Evolutionary conservation across 2,329 filamentous ascomycete species (phyloP).

Genomic region (Verticillium nonalfalfae): DNA sequence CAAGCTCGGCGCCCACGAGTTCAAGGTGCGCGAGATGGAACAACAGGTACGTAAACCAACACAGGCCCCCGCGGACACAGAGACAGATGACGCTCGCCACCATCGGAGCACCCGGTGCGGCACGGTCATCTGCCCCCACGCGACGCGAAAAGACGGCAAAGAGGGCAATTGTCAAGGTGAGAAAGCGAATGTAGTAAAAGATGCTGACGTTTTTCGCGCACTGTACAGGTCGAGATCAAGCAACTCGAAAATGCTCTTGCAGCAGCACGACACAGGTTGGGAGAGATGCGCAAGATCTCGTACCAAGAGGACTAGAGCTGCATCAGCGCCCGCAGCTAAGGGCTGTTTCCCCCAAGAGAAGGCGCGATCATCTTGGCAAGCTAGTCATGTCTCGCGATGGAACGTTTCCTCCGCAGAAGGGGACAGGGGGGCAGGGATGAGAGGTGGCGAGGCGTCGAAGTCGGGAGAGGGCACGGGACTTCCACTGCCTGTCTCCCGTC

Average conservation of each 20-base stretch:
- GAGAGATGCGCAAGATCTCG: constrained; percentile 97
- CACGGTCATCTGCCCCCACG: background rate
- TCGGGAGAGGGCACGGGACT: background rate
- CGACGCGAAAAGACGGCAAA: too few relatives aligned
- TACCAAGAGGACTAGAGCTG: constrained; percentile 69
- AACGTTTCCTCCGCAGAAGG: background rate
- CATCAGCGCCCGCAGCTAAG: background rate
- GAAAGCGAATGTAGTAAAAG: constrained; percentile 10
- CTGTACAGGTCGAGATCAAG: constrained; percentile 83
- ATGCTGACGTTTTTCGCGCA: background rate
- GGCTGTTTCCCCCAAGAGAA: background rate
- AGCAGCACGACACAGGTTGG: constrained; percentile 72
- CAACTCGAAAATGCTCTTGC: constrained; percentile 85
- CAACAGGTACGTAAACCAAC: constrained; percentile 70
- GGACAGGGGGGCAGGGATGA: background rate
- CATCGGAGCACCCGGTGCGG: background rate
- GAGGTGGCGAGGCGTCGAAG: background rate
- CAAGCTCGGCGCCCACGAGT: constrained; percentile 86
- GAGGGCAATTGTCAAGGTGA: too few relatives aligned
- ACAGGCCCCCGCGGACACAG: background rate
- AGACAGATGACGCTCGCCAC: too few relatives aligned
- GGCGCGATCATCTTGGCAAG: background rate
- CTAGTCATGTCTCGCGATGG: too few relatives aligned
- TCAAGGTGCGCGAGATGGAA: constrained; percentile 99
- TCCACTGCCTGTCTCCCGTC: too few relatives aligned